These are phyloP conservation scores for Carex myosuroides DNA, from an alignment of 176 grass and related monocot species.

Conservation along the genomic window DNA sequence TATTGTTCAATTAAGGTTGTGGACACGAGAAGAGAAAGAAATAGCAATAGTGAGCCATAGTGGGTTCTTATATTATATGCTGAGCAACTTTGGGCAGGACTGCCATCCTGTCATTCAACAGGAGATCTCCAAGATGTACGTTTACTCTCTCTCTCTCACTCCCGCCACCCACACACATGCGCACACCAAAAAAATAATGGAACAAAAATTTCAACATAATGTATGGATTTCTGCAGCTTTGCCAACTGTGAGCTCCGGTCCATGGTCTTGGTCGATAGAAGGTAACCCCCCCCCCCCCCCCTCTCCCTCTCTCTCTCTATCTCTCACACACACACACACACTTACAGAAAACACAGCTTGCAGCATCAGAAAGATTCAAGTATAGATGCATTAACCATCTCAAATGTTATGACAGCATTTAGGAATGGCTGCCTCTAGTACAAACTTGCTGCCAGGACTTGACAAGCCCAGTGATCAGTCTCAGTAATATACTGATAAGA, in stretches of 20 bases:
- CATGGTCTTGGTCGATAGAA: slow-evolving; percentile 71
- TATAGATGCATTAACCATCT: not conserved
- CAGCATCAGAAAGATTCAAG: not conserved
- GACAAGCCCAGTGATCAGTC: slow-evolving; percentile 43
- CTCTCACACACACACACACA: not conserved
- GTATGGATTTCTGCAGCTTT: slow-evolving; percentile 40
- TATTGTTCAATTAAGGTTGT: slow-evolving; percentile 64
- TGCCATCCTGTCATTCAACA: slow-evolving; percentile 53
- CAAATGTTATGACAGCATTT: slow-evolving; percentile 32
- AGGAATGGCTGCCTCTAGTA: slow-evolving; percentile 20
- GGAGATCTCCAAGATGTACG: slow-evolving; percentile 55
- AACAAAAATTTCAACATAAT: slow-evolving; percentile 1
- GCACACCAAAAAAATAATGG: not conserved
- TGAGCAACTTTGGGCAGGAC: slow-evolving; percentile 48
- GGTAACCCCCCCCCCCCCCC: slow-evolving; percentile 18
- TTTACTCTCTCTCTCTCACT: not conserved
- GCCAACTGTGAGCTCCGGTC: slow-evolving; percentile 78
- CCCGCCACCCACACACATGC: not conserved
- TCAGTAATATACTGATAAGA: not conserved
- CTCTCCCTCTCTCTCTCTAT: not conserved
- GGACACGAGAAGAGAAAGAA: slow-evolving; percentile 81
- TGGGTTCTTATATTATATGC: slow-evolving; percentile 58
- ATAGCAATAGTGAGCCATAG: slow-evolving; percentile 80
- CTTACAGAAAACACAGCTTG: not conserved
- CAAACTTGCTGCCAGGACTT: slow-evolving; percentile 37